A percentile compares a stretch with the other conserved stretches of the same genome.
These are phyloP conservation scores for Starmerella ratchasimensis DNA, from an alignment of 805 yeast genomes.

Conservation along the genomic window DNA sequence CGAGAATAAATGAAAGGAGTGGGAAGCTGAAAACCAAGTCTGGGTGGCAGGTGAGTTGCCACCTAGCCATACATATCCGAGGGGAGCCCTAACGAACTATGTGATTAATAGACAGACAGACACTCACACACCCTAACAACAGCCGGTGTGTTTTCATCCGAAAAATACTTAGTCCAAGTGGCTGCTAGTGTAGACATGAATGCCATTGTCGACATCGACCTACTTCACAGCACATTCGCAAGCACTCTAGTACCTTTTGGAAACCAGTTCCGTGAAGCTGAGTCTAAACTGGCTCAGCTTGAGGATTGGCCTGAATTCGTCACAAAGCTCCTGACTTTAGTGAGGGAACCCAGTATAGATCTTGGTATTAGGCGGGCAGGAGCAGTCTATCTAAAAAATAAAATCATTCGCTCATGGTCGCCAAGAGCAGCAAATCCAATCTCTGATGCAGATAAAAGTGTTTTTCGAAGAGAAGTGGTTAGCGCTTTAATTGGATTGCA, in stretches of 20 bases:
- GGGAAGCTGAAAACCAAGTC: too few species aligned
- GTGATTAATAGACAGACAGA: too few species aligned
- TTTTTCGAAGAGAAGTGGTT: constrained; percentile 54
- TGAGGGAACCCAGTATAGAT: constrained; percentile 36
- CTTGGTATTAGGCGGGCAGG: constrained; percentile 51
- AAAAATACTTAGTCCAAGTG: too few species aligned
- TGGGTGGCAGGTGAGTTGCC: too few species aligned
- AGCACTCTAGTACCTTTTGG: constrained; percentile 52
- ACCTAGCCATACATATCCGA: too few species aligned
- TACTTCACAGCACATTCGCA: constrained; percentile 59
- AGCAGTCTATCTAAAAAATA: constrained; percentile 72
- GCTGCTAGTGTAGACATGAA: not conserved
- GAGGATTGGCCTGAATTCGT: constrained; percentile 56
- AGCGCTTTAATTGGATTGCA: constrained; percentile 43
- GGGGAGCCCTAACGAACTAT: too few species aligned
- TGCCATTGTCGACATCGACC: constrained; percentile 43
- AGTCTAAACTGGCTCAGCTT: constrained; percentile 43
- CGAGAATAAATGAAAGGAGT: too few species aligned
- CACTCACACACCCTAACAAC: too few species aligned
- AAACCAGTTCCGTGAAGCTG: constrained; percentile 57
- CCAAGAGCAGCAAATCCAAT: constrained; percentile 12
- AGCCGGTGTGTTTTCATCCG: too few species aligned
- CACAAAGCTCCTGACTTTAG: constrained; percentile 68
- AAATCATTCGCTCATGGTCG: constrained; percentile 52
- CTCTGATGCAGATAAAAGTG: constrained; percentile 50